These are phyloP conservation scores for Decorospora gaudefroyi DNA, from an alignment of 2,329 filamentous ascomycete species.

Conservation along the genomic window DNA sequence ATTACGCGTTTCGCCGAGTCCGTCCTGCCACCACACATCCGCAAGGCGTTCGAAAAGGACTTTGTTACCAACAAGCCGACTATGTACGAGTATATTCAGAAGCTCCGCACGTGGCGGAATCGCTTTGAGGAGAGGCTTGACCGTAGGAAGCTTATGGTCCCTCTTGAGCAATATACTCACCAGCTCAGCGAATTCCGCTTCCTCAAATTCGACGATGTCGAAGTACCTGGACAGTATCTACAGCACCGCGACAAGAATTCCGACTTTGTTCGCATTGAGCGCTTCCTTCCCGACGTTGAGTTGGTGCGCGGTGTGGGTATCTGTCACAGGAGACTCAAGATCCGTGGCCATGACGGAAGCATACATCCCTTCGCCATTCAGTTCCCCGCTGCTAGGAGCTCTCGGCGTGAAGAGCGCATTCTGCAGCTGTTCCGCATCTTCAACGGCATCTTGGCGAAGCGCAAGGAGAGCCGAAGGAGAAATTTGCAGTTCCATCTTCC, in stretches of 20 bases:
- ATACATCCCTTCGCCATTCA: constrained; percentile 97
- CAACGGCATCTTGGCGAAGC: constrained; percentile 86
- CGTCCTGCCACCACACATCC: constrained; percentile 90
- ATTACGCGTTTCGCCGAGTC: constrained; percentile 97
- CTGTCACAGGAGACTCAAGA: constrained; percentile 90
- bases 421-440: constrained; percentile 96
- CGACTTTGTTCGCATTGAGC: constrained; percentile 95
- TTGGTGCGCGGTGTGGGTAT: constrained; percentile 87
- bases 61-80: constrained; percentile 95
- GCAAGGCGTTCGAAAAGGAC: constrained; percentile 95
- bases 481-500: constrained; percentile 97
- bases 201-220: constrained; percentile 97
- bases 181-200: constrained; percentile 96
- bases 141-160: constrained; percentile 71
- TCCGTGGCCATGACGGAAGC: constrained; percentile 95
- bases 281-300: constrained; percentile 93
- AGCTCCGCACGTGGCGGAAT: constrained; percentile 91
- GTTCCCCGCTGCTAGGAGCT: constrained; percentile 90
- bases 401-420: constrained; percentile 90
- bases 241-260: constrained; percentile 99
- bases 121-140: constrained; percentile 98
- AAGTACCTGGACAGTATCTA: constrained; percentile 95
- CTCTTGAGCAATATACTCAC: constrained; percentile 83
- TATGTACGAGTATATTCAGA: constrained; percentile 98
- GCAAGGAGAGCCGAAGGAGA: constrained; percentile 91